These are phyloP conservation scores for Paramecium primaurelia DNA, from an alignment of 73 alveolate genomes.

Conservation along the genomic window DNA sequence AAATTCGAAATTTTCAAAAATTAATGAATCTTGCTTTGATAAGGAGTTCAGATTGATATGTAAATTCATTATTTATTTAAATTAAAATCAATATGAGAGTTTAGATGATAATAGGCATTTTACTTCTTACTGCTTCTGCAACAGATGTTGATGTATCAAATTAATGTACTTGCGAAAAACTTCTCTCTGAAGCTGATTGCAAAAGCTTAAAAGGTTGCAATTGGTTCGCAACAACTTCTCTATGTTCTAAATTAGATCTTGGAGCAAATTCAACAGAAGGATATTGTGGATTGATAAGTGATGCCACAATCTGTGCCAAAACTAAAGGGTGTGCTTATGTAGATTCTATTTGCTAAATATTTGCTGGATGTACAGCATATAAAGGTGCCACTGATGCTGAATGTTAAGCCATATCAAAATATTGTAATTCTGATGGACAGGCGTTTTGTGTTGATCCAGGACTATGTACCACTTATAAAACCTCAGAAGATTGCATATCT, in stretches of 20 bases:
- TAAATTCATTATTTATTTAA: not conserved
- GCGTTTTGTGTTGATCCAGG: not conserved
- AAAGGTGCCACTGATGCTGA: not conserved
- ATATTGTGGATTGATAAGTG: not conserved
- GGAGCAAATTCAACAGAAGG: not conserved
- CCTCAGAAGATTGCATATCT: not conserved
- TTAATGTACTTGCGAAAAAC: not conserved
- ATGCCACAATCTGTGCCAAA: not conserved
- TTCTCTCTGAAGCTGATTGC: not conserved
- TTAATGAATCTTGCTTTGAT: too few relatives aligned
- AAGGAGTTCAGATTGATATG: not conserved
- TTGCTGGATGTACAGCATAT: conserved; percentile 31
- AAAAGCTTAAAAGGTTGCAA: not conserved
- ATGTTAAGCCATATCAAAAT: not conserved
- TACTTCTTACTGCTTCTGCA: not conserved
- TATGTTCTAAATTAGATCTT: not conserved
- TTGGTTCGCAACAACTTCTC: not conserved
- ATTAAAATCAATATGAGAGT: not conserved
- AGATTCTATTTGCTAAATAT: not conserved
- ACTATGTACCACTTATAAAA: not conserved
- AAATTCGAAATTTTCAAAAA: too few relatives aligned
- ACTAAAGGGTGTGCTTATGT: not conserved
- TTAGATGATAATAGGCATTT: not conserved
- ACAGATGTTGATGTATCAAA: not conserved
- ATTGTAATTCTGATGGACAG: not conserved